Conservation (phyloP, 2,329 filamentous ascomycete genomes). For the Sarocladium strictum region DNA sequence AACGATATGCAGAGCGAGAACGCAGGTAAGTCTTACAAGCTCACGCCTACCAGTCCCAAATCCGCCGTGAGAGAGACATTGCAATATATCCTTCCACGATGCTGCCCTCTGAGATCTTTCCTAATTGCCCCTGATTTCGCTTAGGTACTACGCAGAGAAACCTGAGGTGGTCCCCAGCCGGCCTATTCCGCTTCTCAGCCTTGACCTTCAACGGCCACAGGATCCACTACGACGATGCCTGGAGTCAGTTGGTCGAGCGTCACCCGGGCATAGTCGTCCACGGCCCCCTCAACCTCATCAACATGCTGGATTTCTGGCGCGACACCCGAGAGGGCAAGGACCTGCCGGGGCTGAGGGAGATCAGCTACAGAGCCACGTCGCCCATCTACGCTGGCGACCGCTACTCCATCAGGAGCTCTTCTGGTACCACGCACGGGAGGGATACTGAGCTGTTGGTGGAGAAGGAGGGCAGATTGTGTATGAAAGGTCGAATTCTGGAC, state of each 20-base stretch:
- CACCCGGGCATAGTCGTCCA: slow-evolving; percentile 72
- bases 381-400: slow-evolving; percentile 65
- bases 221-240: slow-evolving; percentile 72
- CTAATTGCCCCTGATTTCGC: neutral
- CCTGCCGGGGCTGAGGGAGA: slow-evolving; percentile 19
- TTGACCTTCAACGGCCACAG: slow-evolving; percentile 82
- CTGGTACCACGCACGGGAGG: no score
- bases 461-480: no score
- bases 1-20: no score
- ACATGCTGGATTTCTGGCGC: slow-evolving; percentile 64
- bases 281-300: slow-evolving; percentile 69
- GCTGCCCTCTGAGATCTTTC: neutral
- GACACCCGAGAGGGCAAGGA: slow-evolving; percentile 34
- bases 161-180: slow-evolving; percentile 38
- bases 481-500: no score
- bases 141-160: slow-evolving; percentile 18
- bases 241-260: slow-evolving; percentile 59
- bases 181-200: slow-evolving; percentile 75
- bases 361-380: slow-evolving; percentile 63
- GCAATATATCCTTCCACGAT: no score
- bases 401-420: no score
- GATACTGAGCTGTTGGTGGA: no score
- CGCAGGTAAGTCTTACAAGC: no score
- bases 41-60: no score
- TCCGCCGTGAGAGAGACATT: no score